phyloP scores from a whole-genome alignment of 257 asterid species.

The Cinchona pubescens region DNA sequence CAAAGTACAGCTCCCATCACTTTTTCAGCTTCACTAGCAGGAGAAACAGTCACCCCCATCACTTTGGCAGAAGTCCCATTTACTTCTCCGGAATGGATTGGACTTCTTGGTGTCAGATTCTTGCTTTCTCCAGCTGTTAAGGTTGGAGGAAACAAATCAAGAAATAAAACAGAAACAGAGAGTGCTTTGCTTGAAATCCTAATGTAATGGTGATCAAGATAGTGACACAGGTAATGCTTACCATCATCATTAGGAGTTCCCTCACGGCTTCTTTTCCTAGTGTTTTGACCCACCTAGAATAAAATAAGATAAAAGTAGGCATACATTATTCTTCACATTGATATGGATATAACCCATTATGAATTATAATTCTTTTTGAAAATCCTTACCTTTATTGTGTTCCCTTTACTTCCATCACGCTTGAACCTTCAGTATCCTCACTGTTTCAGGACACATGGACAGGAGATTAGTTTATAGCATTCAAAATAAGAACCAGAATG shows the following conservation, averaged over 20 bases:
- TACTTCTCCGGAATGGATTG: conserved; percentile 32
- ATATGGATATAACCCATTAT: not conserved
- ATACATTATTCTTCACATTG: not conserved
- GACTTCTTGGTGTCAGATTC: conserved; percentile 35
- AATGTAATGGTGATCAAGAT: not conserved
- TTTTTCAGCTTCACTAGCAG: conserved; percentile 34
- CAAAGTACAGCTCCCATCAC: conserved; percentile 30
- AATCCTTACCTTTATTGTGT: conserved; percentile 49
- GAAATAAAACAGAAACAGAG: not conserved
- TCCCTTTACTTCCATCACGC: conserved; percentile 84
- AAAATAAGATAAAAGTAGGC: conserved; percentile 13
- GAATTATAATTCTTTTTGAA: conserved; percentile 3
- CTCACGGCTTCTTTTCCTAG: conserved; percentile 66
- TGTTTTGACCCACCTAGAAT: conserved; percentile 47
- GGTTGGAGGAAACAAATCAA: conserved; percentile 12
- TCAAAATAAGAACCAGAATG: not conserved
- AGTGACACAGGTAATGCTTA: conserved; percentile 25
- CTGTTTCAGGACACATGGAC: conserved; percentile 37
- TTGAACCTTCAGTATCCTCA: conserved; percentile 72
- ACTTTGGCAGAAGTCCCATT: conserved; percentile 45
- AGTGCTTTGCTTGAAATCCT: not conserved
- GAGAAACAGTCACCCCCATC: conserved; percentile 24
- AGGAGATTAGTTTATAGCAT: conserved; percentile 15
- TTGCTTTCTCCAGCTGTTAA: conserved; percentile 39
- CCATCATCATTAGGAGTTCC: conserved; percentile 60